These are phyloP conservation scores for Laetiporus sulphureus DNA, from an alignment of 1,284 basidiomycete genomes.

Conservation along the genomic window DNA sequence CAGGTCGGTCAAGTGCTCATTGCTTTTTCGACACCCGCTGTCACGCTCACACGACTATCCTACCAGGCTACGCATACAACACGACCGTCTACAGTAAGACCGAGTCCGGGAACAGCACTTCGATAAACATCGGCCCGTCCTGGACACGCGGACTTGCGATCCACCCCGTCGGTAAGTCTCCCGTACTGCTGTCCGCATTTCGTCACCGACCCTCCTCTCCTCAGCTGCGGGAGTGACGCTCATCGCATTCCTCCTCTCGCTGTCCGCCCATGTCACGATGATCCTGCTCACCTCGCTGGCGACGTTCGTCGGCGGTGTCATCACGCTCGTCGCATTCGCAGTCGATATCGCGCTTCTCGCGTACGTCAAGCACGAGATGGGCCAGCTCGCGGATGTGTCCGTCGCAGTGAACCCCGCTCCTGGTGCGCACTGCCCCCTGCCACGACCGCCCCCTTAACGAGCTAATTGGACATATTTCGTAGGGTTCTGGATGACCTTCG, in stretches of 20 bases:
- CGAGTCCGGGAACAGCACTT: slow-evolving; percentile 23
- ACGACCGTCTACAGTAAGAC: slow-evolving; percentile 34
- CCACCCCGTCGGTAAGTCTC: slow-evolving; percentile 59
- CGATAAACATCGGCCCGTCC: slow-evolving; percentile 40
- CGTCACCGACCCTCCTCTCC: neutral
- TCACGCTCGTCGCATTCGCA: slow-evolving; percentile 64
- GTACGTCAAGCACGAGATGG: slow-evolving; percentile 49
- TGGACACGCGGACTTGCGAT: slow-evolving; percentile 72
- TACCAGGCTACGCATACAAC: slow-evolving; percentile 53
- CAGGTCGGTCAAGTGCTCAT: slow-evolving; percentile 23
- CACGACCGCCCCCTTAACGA: no score
- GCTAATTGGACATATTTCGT: no score
- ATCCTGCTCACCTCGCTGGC: slow-evolving; percentile 53
- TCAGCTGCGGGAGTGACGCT: slow-evolving; percentile 58
- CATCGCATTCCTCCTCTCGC: slow-evolving; percentile 53
- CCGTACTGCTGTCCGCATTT: slow-evolving; percentile 1
- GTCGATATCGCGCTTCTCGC: slow-evolving; percentile 71
- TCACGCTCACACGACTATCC: slow-evolving; percentile 7
- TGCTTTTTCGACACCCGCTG: neutral
- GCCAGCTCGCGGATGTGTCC: slow-evolving; percentile 36
- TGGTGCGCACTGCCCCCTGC: slow-evolving; percentile 34
- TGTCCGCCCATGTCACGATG: slow-evolving; percentile 54
- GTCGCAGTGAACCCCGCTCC: slow-evolving; percentile 47
- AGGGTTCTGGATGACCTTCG: slow-evolving; percentile 75
- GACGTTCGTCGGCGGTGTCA: slow-evolving; percentile 57